phyloP scores from a whole-genome alignment of 306 rosid genomes.

The Vachellia collinsii region DNA sequence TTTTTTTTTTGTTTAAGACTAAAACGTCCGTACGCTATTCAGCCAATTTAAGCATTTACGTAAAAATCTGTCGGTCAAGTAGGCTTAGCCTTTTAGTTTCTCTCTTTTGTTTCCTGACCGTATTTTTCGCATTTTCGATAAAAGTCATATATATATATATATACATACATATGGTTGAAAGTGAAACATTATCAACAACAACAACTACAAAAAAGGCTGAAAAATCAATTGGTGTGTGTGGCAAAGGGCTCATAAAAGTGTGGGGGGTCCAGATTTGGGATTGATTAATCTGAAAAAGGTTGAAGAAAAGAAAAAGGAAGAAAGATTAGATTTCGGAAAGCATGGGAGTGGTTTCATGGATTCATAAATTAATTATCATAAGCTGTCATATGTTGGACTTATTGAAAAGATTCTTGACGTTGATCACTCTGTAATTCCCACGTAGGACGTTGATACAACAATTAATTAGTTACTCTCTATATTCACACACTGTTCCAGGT shows the following conservation, averaged over 20 bases:
- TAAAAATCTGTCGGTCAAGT: neutral
- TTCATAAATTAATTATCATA: neutral
- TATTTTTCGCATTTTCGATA: neutral
- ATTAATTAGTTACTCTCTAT: neutral
- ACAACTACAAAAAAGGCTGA: neutral
- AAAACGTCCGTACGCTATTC: neutral
- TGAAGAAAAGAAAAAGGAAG: neutral
- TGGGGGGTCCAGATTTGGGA: neutral
- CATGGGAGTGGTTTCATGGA: neutral
- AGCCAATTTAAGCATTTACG: neutral
- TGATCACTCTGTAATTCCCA: neutral
- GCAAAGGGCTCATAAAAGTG: neutral
- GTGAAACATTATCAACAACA: neutral
- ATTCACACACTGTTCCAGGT: neutral
- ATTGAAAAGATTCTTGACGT: neutral
- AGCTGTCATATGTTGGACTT: slow-evolving; percentile 4
- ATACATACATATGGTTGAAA: neutral
- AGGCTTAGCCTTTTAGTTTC: neutral
- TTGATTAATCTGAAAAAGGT: neutral
- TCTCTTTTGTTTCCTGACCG: neutral
- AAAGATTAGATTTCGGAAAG: neutral
- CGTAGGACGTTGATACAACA: neutral
- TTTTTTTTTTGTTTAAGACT: too few relatives aligned
- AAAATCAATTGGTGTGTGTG: neutral
- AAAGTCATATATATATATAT: neutral